These are phyloP conservation scores for Candida railenensis DNA, from an alignment of 805 yeast genomes.

Conservation along the genomic window DNA sequence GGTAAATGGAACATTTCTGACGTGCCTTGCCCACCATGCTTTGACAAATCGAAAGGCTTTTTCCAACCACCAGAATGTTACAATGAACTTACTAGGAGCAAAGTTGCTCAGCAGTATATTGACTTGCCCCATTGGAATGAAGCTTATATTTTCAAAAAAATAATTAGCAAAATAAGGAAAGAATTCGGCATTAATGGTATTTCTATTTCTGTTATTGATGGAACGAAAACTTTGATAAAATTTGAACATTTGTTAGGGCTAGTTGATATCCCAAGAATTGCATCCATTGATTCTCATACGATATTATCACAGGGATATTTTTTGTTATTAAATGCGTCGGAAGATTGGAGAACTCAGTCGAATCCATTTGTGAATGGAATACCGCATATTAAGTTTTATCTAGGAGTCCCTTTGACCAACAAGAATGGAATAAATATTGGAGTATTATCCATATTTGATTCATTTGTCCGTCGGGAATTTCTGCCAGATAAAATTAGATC, in stretches of 20 bases:
- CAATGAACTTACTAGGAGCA: conserved; percentile 46
- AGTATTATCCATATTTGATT: conserved; percentile 57
- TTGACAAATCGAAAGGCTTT: conserved; percentile 33
- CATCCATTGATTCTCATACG: conserved; percentile 70
- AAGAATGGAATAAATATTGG: conserved; percentile 50
- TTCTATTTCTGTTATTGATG: conserved; percentile 56
- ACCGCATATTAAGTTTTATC: conserved; percentile 61
- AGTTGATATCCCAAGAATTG: conserved; percentile 50
- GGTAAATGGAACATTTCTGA: conserved; percentile 57
- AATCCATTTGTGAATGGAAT: conserved; percentile 65
- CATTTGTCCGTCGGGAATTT: conserved; percentile 37
- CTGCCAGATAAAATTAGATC: conserved; percentile 29
- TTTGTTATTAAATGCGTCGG: conserved; percentile 55
- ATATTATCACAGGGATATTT: conserved; percentile 57
- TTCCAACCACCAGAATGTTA: conserved; percentile 60
- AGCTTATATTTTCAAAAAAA: conserved; percentile 33
- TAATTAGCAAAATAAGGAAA: conserved; percentile 37
- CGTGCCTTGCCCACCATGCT: conserved; percentile 56
- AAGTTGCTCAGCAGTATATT: conserved; percentile 40
- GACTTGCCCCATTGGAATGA: conserved; percentile 52
- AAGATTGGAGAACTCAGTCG: conserved; percentile 66
- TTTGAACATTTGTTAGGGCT: conserved; percentile 47
- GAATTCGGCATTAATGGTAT: conserved; percentile 50
- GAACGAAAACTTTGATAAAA: conserved; percentile 48
- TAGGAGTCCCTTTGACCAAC: conserved; percentile 58